These are phyloP conservation scores for Ophiocordyceps robertsii DNA, from an alignment of 2,329 filamentous ascomycete species.

Conservation along the genomic window DNA sequence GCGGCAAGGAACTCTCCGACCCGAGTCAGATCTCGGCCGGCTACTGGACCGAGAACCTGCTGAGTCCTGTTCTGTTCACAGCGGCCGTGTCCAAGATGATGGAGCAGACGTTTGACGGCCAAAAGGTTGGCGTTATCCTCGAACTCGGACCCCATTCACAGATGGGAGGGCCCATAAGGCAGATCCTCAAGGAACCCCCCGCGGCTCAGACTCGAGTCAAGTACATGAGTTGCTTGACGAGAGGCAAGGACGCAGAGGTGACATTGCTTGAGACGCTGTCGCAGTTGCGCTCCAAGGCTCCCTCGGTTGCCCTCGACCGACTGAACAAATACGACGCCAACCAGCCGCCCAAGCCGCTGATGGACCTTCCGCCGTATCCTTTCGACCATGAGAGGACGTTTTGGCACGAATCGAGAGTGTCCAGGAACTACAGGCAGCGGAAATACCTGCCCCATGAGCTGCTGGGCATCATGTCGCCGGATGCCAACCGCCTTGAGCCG, in stretches of 20 bases:
- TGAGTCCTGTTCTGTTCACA: neutral
- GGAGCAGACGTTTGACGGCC: neutral
- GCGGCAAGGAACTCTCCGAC: neutral
- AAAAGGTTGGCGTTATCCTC: neutral
- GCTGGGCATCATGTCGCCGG: slow-evolving; percentile 4
- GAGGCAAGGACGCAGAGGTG: neutral
- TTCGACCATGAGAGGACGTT: slow-evolving; percentile 10
- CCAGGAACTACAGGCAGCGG: slow-evolving; percentile 4
- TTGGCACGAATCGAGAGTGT: slow-evolving; percentile 10
- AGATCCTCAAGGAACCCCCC: neutral
- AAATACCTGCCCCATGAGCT: slow-evolving; percentile 3
- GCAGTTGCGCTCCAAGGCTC: neutral
- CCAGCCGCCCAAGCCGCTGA: neutral
- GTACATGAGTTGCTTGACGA: neutral
- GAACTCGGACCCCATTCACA: slow-evolving; percentile 1
- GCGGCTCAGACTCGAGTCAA: neutral
- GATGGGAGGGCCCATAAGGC: neutral
- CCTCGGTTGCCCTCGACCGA: neutral
- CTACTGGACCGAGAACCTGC: neutral
- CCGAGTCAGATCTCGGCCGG: neutral
- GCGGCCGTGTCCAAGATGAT: neutral
- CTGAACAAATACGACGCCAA: neutral
- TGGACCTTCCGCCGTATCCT: slow-evolving; percentile 9
- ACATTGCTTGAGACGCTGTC: neutral
- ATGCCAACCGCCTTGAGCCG: slow-evolving; percentile 5